Conservation (phyloP, 2,329 filamentous ascomycete genomes). For the Phaeophleospora eucalypticola region DNA sequence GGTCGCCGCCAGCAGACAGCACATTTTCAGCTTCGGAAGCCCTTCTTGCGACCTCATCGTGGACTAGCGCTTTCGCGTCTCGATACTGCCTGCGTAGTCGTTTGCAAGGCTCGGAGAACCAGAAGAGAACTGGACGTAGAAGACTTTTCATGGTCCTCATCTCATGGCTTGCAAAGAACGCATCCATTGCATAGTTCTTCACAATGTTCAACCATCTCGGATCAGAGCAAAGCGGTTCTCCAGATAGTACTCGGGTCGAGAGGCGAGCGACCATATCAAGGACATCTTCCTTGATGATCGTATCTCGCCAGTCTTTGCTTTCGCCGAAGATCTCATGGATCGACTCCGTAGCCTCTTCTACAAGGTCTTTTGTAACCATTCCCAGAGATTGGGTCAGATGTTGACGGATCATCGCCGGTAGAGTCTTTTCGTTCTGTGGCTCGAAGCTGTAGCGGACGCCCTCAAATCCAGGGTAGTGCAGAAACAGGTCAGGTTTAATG, state of each 20-base stretch:
- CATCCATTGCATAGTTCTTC: constrained; percentile 35
- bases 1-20: not conserved
- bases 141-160: constrained; percentile 14
- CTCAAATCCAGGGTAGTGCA: constrained; percentile 2
- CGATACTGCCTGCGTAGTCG: not conserved
- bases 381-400: constrained; percentile 26
- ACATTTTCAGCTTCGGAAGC: not conserved
- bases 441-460: not conserved
- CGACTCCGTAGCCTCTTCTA: constrained; percentile 13
- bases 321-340: constrained; percentile 2
- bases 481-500: not conserved
- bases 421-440: not conserved
- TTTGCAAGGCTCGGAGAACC: not conserved
- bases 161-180: constrained; percentile 24
- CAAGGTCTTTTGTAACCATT: constrained; percentile 22
- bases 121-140: constrained; percentile 17
- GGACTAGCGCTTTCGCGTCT: not conserved
- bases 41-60: not conserved
- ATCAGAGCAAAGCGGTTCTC: constrained; percentile 34
- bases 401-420: constrained; percentile 5
- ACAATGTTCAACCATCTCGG: constrained; percentile 36
- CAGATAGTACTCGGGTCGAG: constrained; percentile 38
- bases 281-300: constrained; percentile 19
- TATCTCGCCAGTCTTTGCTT: constrained; percentile 6
- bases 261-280: constrained; percentile 37